These are phyloP conservation scores for Neoarthrinium moseri DNA, from an alignment of 2,329 filamentous ascomycete species.

Conservation along the genomic window DNA sequence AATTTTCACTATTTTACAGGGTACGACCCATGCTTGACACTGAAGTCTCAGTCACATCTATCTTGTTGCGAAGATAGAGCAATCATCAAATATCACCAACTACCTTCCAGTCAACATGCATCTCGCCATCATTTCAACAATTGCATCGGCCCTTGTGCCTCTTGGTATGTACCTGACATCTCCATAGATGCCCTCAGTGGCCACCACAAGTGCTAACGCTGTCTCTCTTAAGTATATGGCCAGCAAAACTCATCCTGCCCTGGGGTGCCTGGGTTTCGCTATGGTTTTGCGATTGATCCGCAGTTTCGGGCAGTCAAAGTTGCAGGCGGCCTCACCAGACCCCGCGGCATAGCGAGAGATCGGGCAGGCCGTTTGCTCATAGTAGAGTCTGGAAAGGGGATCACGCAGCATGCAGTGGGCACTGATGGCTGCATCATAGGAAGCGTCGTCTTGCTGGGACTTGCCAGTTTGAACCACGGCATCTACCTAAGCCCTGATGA, in stretches of 20 bases:
- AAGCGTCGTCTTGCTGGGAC: constrained; percentile 17
- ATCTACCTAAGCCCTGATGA: constrained; percentile 35
- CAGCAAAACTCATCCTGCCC: not conserved
- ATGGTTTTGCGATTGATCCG: not conserved
- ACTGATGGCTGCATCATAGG: constrained; percentile 22
- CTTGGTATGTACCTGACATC: not conserved
- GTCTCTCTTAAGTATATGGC: not conserved
- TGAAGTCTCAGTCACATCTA: no score
- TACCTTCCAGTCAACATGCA: no score
- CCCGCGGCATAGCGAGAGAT: constrained; percentile 24
- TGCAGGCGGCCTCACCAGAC: constrained; percentile 17
- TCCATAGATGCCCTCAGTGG: not conserved
- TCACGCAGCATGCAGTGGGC: constrained; percentile 26
- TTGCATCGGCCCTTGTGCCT: not conserved
- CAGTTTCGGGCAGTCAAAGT: constrained; percentile 17
- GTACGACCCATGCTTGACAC: no score
- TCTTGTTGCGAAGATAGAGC: no score
- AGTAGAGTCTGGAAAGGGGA: constrained; percentile 20
- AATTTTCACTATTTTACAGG: no score
- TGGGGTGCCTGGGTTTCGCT: not conserved
- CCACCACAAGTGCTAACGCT: not conserved
- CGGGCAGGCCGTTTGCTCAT: constrained; percentile 23
- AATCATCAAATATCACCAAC: no score
- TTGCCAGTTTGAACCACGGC: constrained; percentile 37
- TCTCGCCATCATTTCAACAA: not conserved